Evolutionary conservation across 139 green algal genomes (phyloP), one percentile per base, ranked within the genome.

Genomic region (Chlamydomonas incerta): DNA sequence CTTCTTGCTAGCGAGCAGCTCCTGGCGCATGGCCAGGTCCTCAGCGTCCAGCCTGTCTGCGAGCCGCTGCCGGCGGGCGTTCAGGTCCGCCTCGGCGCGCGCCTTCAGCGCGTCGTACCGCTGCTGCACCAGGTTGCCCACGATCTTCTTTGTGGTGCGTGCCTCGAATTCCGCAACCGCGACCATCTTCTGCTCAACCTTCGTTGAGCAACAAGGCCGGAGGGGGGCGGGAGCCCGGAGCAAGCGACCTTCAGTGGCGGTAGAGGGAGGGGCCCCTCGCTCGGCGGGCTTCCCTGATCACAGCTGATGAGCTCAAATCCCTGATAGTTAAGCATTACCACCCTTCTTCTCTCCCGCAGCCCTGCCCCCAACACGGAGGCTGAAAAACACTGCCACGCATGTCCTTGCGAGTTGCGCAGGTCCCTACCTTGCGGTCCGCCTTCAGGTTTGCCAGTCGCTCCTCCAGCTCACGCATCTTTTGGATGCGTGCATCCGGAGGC

Each of bases 21-120:
- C 89, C 68, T 96, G 82, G 74, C 98, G 98, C 21, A 99, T 88
- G 11, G 83, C 84, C 50, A 90, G 73, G 77, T 99, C 97, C 87
- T 99, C 97, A 41, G 95, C 93, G 74, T 95, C 88, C 29, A 94
- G 83, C 74, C 92, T 94, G 0, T 87, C 72, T 0, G 90, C 90
- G 0, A 95, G 87, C 67, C 50, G 68, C 62, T 87, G 62, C 26
- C 89, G 47, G 14, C 92, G 63, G 3, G 73, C 79, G 55, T 94
- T 91, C 20, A 95, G 67, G 46, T 81, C 72, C 5, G 70, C 87
- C 47, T 89, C 88, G 15, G 82, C 65, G 2, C 76, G 67, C 1
- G 85, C 66, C 31, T 88, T 91, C 21, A 94, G 80, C 2, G 84
- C 87, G 15, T 90, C 87, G 65, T 92, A 90, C 5, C 90, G 80